Evolutionary conservation across 1,139 yeast genomes (phyloP).

Genomic region (Taiozyma onychis): DNA sequence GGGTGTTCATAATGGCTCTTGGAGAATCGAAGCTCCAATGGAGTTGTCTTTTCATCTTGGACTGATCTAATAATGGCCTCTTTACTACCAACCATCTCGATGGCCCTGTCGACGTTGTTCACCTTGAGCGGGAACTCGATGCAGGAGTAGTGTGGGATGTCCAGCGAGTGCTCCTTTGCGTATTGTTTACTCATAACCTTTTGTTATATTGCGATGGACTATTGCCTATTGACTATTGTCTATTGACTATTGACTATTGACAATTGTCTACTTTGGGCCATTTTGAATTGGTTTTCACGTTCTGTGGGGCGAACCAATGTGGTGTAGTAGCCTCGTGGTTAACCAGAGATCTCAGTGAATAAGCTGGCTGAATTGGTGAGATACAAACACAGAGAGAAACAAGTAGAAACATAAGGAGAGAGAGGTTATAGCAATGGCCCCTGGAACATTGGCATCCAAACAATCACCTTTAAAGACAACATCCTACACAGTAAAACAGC

Average conservation of each 20-base stretch:
- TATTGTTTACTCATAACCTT: conserved; percentile 6
- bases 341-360: too few relatives aligned
- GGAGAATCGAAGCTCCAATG: conserved; percentile 61
- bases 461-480: too few relatives aligned
- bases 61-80: conserved; percentile 34
- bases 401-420: neutral
- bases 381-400: neutral
- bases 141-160: conserved; percentile 68
- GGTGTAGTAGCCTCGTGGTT: too few relatives aligned
- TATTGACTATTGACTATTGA: too few relatives aligned
- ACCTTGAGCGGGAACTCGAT: conserved; percentile 81
- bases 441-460: too few relatives aligned
- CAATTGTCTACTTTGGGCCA: neutral
- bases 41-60: conserved; percentile 31
- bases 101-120: conserved; percentile 54
- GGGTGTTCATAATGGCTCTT: conserved; percentile 82
- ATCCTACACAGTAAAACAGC: too few relatives aligned
- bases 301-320: neutral
- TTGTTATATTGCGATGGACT: too few relatives aligned
- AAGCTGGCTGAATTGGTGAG: too few relatives aligned
- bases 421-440: too few relatives aligned
- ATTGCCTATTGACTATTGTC: too few relatives aligned
- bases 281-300: neutral
- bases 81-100: conserved; percentile 74
- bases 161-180: conserved; percentile 55